Percentiles rank a stretch among this genome's conserved stretches.
Evolutionary conservation across 148 eudicot genomes (phyloP).

Genomic region (Chenopodium quinoa): DNA sequence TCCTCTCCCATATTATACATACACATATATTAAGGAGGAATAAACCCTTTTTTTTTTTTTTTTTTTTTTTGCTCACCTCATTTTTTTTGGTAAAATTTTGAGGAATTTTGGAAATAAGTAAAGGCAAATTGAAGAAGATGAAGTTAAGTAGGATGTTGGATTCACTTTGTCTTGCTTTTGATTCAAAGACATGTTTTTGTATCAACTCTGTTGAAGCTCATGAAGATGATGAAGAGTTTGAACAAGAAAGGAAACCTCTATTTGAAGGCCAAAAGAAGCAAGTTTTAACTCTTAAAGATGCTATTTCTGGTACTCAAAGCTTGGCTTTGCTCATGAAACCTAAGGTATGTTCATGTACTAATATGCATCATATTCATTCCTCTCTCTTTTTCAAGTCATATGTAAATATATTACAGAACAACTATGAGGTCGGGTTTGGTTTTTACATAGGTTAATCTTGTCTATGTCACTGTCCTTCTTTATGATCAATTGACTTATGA

Average conservation of each 20-base stretch:
- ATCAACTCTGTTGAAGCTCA: conserved; percentile 41
- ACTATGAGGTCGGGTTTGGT: too few species aligned
- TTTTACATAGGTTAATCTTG: not conserved
- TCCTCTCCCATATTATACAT: not conserved
- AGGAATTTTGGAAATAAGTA: not conserved
- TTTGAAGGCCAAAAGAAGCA: conserved; percentile 45
- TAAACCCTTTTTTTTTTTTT: not conserved
- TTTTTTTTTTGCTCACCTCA: conserved; percentile 4
- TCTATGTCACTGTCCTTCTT: not conserved
- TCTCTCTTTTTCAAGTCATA: not conserved
- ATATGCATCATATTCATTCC: not conserved
- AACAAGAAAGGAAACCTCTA: conserved; percentile 60
- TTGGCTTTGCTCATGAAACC: conserved; percentile 83
- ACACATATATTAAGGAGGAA: not conserved
- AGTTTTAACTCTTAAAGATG: conserved; percentile 51
- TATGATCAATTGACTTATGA: not conserved
- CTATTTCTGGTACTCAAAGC: conserved; percentile 54
- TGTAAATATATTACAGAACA: too few species aligned
- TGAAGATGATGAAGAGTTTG: conserved; percentile 46
- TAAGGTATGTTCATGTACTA: conserved; percentile 43
- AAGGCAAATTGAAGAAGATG: conserved; percentile 44
- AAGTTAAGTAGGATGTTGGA: conserved; percentile 64
- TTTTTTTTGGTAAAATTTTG: not conserved
- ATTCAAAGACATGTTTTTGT: conserved; percentile 72
- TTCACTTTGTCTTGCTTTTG: conserved; percentile 56